Evolutionary conservation across 345 rosid species (phyloP).

Genomic region (Moringa oleifera): DNA sequence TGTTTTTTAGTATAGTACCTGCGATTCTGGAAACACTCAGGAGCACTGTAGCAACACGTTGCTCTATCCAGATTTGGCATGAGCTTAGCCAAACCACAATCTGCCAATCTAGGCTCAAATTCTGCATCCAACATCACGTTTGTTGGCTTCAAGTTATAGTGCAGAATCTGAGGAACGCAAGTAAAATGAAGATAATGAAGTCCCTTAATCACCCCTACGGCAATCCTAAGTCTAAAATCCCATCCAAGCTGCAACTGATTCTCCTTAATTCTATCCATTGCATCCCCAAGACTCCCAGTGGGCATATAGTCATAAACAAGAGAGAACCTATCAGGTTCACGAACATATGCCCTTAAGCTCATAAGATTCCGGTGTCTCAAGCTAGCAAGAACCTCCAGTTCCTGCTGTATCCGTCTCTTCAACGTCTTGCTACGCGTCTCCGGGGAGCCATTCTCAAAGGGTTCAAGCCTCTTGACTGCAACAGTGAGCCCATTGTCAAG

Average conservation of each 20-base stretch:
- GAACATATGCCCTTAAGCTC: conserved; percentile 85
- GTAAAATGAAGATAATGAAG: conserved; percentile 75
- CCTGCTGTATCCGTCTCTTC: conserved; percentile 73
- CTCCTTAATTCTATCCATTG: conserved; percentile 61
- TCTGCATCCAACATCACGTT: conserved; percentile 95
- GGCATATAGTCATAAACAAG: conserved; percentile 82
- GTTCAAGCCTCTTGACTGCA: conserved; percentile 70
- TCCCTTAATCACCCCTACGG: conserved; percentile 86
- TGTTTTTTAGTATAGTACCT: conserved; percentile 40
- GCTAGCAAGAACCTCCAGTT: conserved; percentile 73
- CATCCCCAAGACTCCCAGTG: conserved; percentile 78
- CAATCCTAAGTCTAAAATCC: conserved; percentile 83
- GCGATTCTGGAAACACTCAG: conserved; percentile 67
- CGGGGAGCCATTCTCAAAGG: conserved; percentile 49
- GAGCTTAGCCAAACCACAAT: conserved; percentile 67
- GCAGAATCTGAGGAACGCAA: conserved; percentile 66
- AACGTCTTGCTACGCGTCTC: conserved; percentile 49
- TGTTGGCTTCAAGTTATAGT: conserved; percentile 72
- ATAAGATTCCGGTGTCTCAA: conserved; percentile 78
- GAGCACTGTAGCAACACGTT: conserved; percentile 57
- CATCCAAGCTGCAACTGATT: conserved; percentile 66
- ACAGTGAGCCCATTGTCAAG: conserved; percentile 73
- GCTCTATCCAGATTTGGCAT: conserved; percentile 47
- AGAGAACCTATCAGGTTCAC: conserved; percentile 62
- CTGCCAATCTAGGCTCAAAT: conserved; percentile 77